These are phyloP conservation scores for Podaxis pistillaris DNA, from an alignment of 768 basidiomycete genomes.

Conservation along the genomic window DNA sequence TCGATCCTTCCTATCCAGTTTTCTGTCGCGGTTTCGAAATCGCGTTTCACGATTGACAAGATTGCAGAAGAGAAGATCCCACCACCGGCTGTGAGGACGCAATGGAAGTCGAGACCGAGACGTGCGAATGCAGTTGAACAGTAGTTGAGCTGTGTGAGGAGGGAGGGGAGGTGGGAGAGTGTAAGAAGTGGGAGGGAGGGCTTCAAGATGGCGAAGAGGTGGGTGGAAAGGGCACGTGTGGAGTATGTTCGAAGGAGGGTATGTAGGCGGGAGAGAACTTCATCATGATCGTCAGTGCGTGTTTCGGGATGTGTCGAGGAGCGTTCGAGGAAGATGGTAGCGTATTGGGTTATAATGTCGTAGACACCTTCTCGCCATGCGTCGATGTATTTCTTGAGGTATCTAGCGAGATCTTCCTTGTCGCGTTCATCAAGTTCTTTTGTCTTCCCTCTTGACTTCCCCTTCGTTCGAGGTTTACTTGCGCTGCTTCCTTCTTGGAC, in stretches of 20 bases:
- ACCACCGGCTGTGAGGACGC: constrained; percentile 48
- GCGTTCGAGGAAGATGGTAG: constrained; percentile 84
- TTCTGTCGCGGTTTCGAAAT: constrained; percentile 41
- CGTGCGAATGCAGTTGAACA: constrained; percentile 89
- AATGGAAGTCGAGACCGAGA: constrained; percentile 89
- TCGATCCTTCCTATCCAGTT: constrained; percentile 35
- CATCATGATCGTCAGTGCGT: constrained; percentile 19
- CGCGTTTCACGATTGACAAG: constrained; percentile 48
- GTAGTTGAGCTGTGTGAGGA: constrained; percentile 92
- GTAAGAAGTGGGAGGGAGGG: constrained; percentile 61
- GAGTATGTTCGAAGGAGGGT: constrained; percentile 65
- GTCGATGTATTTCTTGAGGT: constrained; percentile 85
- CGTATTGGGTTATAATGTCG: constrained; percentile 87
- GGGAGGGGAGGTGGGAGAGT: constrained; percentile 68
- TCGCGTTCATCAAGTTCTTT: constrained; percentile 53
- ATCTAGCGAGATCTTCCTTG: constrained; percentile 70
- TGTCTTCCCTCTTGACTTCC: constrained; percentile 17
- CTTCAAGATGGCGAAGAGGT: constrained; percentile 67
- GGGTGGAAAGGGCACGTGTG: constrained; percentile 54
- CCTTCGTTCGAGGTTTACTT: constrained; percentile 16
- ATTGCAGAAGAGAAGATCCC: constrained; percentile 64
- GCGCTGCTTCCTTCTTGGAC: not conserved
- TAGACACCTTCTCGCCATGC: constrained; percentile 90
- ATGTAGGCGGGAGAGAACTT: constrained; percentile 33
- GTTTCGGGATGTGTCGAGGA: constrained; percentile 27